Conservation (phyloP, 192 early-diverging fungal genomes). For the Podila horticola region DNA sequence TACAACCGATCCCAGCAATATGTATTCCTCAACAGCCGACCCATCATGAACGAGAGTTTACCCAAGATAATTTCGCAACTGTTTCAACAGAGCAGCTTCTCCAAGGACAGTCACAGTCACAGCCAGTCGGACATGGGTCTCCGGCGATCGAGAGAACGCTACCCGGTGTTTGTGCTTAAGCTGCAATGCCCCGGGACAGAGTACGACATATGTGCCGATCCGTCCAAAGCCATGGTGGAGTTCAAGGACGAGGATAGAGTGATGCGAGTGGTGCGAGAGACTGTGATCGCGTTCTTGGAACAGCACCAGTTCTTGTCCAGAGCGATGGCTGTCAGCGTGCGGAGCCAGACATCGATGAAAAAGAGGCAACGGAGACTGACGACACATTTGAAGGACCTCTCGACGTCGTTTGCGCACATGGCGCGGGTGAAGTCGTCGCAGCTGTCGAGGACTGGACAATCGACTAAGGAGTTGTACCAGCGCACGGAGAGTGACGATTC, state of each 20-base stretch:
- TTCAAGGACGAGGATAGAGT: conserved; percentile 55
- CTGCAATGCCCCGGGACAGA: conserved; percentile 55
- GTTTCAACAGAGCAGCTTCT: conserved; percentile 29
- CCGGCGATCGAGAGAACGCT: conserved; percentile 35
- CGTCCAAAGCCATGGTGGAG: conserved; percentile 61
- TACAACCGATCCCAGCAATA: conserved; percentile 39
- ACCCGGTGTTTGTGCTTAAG: conserved; percentile 67
- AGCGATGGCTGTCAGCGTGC: conserved; percentile 7
- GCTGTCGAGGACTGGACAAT: not conserved
- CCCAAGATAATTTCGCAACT: conserved; percentile 10
- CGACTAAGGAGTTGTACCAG: not conserved
- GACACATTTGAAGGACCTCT: not conserved
- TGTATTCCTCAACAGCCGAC: conserved; percentile 38
- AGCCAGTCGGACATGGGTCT: conserved; percentile 16
- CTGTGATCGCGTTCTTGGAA: conserved; percentile 45
- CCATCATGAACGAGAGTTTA: conserved; percentile 15
- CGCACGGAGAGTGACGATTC: not conserved
- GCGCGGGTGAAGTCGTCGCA: conserved; percentile 30
- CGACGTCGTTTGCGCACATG: not conserved
- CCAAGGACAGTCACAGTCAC: conserved; percentile 32
- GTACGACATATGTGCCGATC: conserved; percentile 66
- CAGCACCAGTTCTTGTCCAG: conserved; percentile 33
- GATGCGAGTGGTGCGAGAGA: conserved; percentile 13
- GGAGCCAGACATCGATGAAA: conserved; percentile 11
- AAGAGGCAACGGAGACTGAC: conserved; percentile 8